Conservation (phyloP, 2,329 filamentous ascomycete species). For the Botryotinia globosa region DNA sequence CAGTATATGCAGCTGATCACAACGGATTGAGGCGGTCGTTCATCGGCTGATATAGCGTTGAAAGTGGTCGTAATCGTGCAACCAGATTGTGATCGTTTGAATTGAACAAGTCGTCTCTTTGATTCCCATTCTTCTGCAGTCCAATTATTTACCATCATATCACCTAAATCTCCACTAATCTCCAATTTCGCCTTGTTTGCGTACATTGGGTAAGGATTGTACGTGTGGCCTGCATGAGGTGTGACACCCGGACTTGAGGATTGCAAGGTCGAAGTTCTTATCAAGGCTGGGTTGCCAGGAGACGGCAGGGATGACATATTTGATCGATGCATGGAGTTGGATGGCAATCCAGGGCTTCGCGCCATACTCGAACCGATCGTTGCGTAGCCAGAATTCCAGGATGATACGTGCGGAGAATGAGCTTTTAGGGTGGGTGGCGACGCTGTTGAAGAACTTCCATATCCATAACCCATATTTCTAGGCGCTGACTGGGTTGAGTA, state of each 20-base stretch:
- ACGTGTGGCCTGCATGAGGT: slow-evolving; percentile 41
- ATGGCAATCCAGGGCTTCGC: slow-evolving; percentile 44
- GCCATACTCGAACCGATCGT: slow-evolving; percentile 43
- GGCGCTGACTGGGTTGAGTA: slow-evolving; percentile 40
- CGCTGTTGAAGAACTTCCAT: slow-evolving; percentile 42
- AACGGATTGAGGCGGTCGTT: slow-evolving; percentile 78
- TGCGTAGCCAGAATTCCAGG: slow-evolving; percentile 48
- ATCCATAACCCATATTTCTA: slow-evolving; percentile 43
- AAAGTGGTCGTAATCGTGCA: slow-evolving; percentile 81
- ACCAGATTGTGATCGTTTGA: slow-evolving; percentile 76
- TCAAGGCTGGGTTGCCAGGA: slow-evolving; percentile 55
- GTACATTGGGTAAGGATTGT: slow-evolving; percentile 62
- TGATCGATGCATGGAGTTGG: slow-evolving; percentile 31
- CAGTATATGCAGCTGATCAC: slow-evolving; percentile 98
- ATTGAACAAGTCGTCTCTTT: slow-evolving; percentile 82
- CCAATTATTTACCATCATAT: slow-evolving; percentile 77
- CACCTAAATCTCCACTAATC: slow-evolving; percentile 78
- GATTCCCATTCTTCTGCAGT: slow-evolving; percentile 74
- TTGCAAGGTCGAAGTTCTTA: slow-evolving; percentile 65
- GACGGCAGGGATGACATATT: slow-evolving; percentile 30
- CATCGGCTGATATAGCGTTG: slow-evolving; percentile 71
- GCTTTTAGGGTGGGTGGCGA: slow-evolving; percentile 45
- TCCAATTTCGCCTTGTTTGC: slow-evolving; percentile 80
- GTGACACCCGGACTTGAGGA: slow-evolving; percentile 47
- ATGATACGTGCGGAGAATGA: slow-evolving; percentile 47